Conservation (phyloP, 78 protist species). For the Cavenderia fasciculata region DNA sequence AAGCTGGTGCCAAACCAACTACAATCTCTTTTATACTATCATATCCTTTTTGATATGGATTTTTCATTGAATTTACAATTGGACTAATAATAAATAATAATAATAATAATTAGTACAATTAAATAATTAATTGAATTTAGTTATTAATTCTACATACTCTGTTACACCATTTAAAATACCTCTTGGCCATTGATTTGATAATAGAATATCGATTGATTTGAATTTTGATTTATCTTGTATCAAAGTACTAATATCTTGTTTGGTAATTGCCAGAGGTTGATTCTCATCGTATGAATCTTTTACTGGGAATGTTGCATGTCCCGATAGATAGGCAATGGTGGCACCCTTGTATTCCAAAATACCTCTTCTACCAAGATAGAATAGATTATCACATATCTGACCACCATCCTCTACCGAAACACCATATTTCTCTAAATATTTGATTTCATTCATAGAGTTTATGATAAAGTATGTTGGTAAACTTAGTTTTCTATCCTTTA, state of each 20-base stretch:
- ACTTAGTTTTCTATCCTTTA: neutral
- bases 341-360: conserved; percentile 15
- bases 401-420: neutral
- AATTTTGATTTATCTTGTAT: neutral
- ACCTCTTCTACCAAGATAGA: conserved; percentile 58
- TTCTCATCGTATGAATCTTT: neutral
- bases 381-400: conserved; percentile 18
- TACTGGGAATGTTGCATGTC: conserved; percentile 23
- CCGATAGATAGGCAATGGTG: conserved; percentile 66
- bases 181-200: conserved; percentile 76
- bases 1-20: conserved; percentile 10
- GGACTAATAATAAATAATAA: neutral
- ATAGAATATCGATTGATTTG: conserved; percentile 51
- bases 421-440: neutral
- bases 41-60: conserved; percentile 27
- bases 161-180: conserved; percentile 16
- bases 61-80: too few species aligned
- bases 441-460: neutral
- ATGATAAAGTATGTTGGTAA: conserved; percentile 76
- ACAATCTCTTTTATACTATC: conserved; percentile 48
- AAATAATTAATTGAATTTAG: neutral
- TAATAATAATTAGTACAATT: neutral
- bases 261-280: conserved; percentile 1
- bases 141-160: neutral
- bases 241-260: neutral